Base-by-base conservation (phyloP, 345 rosid genomes). In the Pelargonium nanum region DNA sequence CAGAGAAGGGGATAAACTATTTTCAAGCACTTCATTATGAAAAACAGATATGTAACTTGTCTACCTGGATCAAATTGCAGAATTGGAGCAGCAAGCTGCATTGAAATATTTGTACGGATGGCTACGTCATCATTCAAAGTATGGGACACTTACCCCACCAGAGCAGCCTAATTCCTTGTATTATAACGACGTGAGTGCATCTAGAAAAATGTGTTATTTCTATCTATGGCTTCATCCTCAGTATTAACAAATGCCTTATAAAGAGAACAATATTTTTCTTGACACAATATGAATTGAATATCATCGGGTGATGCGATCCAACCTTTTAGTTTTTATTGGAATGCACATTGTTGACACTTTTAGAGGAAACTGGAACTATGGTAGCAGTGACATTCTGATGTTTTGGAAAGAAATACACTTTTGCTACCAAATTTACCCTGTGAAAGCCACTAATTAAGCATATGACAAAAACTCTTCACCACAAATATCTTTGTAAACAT, bases 1-100 rank as follows among this genome's bases (percentile, higher is more conserved):
- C 15, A 3, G 54, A 62, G 57, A 56, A 22, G 45, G 25, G 28
- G 56, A 15, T 22, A 44, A 56, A 67, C 60, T 4, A n/a, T 16
- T 6, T 40, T 9, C 15, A 40, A 40, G 48, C 15, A 40, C 16
- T 40, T 15, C 15, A 40, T 40, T 2, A 40, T 40, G 48, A 17
- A 40, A 40, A 40, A 12, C 15, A 10, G 15, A 1, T 17, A n/a
- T 40, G 48, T 40, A 40, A 40, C 48, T 7, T 40, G 5, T 17
- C 0, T 40, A 40, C 2, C 16, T 40, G 9, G 48, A n/a, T 40
- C 48, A 40, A 40, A 53, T 24, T 72, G 71, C 79, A 94, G 97
- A 94, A 75, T 68, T 94, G 83, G 99, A 94, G 80, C 99, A 94
- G 77, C 65, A 85, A 75, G 81, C 96, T 74, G 99, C 99, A 19